Evolutionary conservation across 305 asterid genomes (phyloP).

Genomic region (Rubia tinctorum): DNA sequence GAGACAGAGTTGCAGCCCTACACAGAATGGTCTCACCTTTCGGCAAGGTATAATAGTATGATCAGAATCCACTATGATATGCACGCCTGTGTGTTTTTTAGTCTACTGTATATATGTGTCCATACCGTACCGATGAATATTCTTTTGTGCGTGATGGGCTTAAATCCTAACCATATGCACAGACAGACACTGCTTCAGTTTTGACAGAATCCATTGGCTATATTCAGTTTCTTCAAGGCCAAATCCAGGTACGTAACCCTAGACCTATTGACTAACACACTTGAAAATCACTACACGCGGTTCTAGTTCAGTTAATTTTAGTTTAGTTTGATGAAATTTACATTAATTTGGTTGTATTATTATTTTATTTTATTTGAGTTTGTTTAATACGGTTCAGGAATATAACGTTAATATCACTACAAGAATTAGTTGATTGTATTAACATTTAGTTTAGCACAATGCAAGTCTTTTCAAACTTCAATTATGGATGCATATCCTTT

Average conservation of each 20-base stretch:
- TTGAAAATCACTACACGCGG: too few species aligned
- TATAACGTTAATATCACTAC: too few species aligned
- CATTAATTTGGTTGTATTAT: too few species aligned
- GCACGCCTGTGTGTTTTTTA: conserved; percentile 11
- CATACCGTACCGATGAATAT: conserved; percentile 15
- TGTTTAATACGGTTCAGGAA: too few species aligned
- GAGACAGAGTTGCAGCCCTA: conserved; percentile 77
- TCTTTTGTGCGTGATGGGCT: conserved; percentile 1
- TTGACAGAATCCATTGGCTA: conserved; percentile 84
- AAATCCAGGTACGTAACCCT: conserved; percentile 51
- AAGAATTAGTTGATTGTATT: too few species aligned
- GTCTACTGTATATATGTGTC: conserved; percentile 11
- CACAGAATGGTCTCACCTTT: conserved; percentile 85
- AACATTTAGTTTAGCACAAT: not conserved
- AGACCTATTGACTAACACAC: not conserved
- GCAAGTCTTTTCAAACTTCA: not conserved
- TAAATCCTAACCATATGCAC: conserved; percentile 25
- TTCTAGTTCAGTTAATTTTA: too few species aligned
- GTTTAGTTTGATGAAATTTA: too few species aligned
- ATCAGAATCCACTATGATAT: conserved; percentile 9
- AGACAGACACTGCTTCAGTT: conserved; percentile 96
- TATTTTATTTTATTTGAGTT: too few species aligned
- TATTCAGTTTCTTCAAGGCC: conserved; percentile 77
- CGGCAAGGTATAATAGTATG: conserved; percentile 53
- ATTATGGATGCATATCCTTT: too few species aligned